Conservation (phyloP, 1,139 yeast species). For the Candida labiduridarum region DNA sequence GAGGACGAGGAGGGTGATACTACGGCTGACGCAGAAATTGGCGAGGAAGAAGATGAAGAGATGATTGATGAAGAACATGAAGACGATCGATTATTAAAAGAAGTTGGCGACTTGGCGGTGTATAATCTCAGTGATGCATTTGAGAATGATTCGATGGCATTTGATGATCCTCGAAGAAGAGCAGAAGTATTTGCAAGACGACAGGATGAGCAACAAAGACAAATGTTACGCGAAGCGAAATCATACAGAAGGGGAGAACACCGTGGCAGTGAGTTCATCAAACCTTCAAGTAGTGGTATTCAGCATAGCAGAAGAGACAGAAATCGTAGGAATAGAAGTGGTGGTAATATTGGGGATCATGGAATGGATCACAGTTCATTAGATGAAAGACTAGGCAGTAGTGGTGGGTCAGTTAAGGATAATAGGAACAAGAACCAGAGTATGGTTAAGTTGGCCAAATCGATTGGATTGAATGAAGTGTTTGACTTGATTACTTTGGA, state of each 20-base stretch:
- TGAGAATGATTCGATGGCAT: not conserved
- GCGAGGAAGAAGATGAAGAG: conserved; percentile 10
- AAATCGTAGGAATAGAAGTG: not conserved
- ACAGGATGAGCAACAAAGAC: not conserved
- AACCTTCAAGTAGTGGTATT: not conserved
- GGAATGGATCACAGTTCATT: not conserved
- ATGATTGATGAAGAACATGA: conserved; percentile 1
- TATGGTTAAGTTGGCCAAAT: conserved; percentile 11
- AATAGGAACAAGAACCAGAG: conserved; percentile 7
- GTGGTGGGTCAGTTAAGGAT: conserved; percentile 4
- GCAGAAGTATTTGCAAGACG: not conserved
- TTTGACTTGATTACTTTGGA: conserved; percentile 23
- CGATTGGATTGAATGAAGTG: conserved; percentile 18
- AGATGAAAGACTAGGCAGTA: not conserved
- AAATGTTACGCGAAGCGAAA: not conserved
- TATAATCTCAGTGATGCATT: not conserved
- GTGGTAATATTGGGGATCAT: not conserved
- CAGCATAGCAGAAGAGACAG: not conserved
- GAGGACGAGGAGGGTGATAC: conserved; percentile 13
- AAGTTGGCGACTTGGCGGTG: conserved; percentile 1
- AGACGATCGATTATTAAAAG: not conserved
- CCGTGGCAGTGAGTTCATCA: not conserved
- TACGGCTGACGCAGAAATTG: conserved; percentile 11
- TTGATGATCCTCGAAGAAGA: not conserved
- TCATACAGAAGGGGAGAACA: not conserved